Evolutionary conservation across 805 yeast species (phyloP), one percentile per base, ranked within the genome.

Genomic region (Starmerella gropengiesseri): DNA sequence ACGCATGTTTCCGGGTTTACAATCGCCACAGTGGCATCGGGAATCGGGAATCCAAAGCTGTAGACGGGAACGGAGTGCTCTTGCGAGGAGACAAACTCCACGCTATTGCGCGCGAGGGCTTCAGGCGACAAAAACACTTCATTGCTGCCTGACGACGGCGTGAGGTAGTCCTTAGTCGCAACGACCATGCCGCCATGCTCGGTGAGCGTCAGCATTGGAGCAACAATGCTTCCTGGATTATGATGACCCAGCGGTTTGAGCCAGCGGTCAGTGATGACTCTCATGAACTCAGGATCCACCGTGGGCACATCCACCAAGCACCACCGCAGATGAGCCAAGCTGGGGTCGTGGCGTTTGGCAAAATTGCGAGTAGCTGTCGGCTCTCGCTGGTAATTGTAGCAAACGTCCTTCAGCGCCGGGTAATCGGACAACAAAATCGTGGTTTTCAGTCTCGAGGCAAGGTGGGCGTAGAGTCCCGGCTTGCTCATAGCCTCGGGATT

Each of bases 111-210:
- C 0, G 84, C 70, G 28, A 85, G 65, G 0, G 85, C 80, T 26
- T 74, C 78, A 46, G 78, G 79, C 51, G 84, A 93, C 14, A 85
- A 71, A 17, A 78, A 60, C 1, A 84, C 75, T 17, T 78, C 82
- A 42, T 74, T 74, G 4, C 74, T 74, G 3, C 84, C 86, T 2
- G 42, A 44, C 9, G 41, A 37, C 11, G 50, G 40, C 3, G 52
- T 45, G 13, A 87, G 65, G 85, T 95, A 89, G 60, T 91, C 99
- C 51, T 94, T 70, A 71, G 86, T 74, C 1, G 96, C 77, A 6
- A 91, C 76, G 11, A 87, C 86, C 75, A 89, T 83, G 2, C 99
- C 99, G 26, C 98, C 98, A 55, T 86, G 93, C 57, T 91, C 98
- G 50, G 82, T 75, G 38, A 91, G 65, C 0, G 95, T 81, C 33